Evolutionary conservation across 805 yeast species (phyloP), one percentile per base, ranked within the genome.

Genomic region (Candida succiphila): DNA sequence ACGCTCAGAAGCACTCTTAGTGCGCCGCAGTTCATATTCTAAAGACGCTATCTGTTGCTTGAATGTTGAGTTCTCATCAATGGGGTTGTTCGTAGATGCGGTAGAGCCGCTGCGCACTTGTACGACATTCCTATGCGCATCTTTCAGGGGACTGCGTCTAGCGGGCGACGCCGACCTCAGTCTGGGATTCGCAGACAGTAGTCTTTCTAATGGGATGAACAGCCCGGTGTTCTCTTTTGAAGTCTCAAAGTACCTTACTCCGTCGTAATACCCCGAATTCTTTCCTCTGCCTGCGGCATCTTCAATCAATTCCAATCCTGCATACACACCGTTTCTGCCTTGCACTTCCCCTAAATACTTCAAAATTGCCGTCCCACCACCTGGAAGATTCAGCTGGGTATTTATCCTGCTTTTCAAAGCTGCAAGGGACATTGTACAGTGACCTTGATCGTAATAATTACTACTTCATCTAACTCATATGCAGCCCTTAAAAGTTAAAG

Each of bases 241-340:
- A 0, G 88, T 84, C 4, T 63, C 61, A 49, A 88, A 88, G 51
- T 87, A 87, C 34, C 62, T 62, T 7, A 61, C 51, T 0, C 94
- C 95, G 37, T 78, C 71, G 29, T 77, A 86, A 27, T 72, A 69
- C n/a, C 98, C 98, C 35, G 75, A 71, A 49, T 89, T 92, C 54
- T 85, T 83, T 17, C 98, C 98, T 35, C 72, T 63, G 5, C 61
- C 50, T 0, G 70, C 59, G 27, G 72, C 68, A 1, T 75, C 77
- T 2, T 83, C 88, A n/a, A 75, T 47, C 28, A 89, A 60, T 52
- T 89, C 96, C 5, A 89, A 68, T 3, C 98, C 98, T 5, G 88
- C 95, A 61, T 78, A 89, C 9, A 66, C 63, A 0, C 95, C 95
- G 6, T 59, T 56, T 48, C 83, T 85, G 17, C 78, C 78, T 17